Conservation (phyloP, 805 yeast species). For the Starmerella potacharoeniae region DNA sequence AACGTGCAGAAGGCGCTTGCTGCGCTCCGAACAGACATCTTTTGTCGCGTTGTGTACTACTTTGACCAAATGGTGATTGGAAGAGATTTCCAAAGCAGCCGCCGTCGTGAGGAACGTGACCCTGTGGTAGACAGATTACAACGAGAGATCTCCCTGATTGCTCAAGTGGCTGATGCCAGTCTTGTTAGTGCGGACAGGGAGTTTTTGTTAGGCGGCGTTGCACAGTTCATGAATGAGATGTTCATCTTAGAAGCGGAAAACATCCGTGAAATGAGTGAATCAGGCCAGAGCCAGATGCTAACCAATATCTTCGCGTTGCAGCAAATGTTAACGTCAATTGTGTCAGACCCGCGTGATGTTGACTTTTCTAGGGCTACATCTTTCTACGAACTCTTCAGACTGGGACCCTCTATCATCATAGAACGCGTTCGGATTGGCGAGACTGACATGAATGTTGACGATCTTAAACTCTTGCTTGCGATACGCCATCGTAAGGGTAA, state of each 20-base stretch:
- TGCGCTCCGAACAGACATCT: constrained; percentile 46
- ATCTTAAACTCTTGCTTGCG: constrained; percentile 15
- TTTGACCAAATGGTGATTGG: constrained; percentile 39
- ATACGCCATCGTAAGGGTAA: constrained; percentile 20
- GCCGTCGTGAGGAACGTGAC: constrained; percentile 52
- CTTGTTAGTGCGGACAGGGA: constrained; percentile 27
- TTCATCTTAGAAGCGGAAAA: constrained; percentile 43
- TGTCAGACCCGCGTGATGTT: constrained; percentile 40
- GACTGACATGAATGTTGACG: constrained; percentile 17
- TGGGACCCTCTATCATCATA: constrained; percentile 21
- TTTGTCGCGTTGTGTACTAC: constrained; percentile 43
- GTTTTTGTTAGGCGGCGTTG: constrained; percentile 38
- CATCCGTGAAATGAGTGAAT: constrained; percentile 40
- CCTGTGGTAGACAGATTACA: constrained; percentile 41
- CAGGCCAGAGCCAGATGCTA: constrained; percentile 49
- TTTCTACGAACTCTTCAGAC: constrained; percentile 38
- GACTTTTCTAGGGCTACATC: constrained; percentile 42
- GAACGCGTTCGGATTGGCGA: constrained; percentile 20
- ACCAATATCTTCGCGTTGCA: constrained; percentile 55
- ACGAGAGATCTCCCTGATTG: constrained; percentile 37
- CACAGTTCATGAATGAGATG: constrained; percentile 40
- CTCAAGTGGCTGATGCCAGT: constrained; percentile 32
- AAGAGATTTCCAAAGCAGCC: constrained; percentile 40
- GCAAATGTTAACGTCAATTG: constrained; percentile 54
- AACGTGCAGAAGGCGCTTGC: constrained; percentile 27